A percentile compares a stretch with the other conserved stretches of the same genome.
Evolutionary conservation across 2,329 filamentous ascomycete species (phyloP).

Genomic region (Xylariomycetidae sp.): DNA sequence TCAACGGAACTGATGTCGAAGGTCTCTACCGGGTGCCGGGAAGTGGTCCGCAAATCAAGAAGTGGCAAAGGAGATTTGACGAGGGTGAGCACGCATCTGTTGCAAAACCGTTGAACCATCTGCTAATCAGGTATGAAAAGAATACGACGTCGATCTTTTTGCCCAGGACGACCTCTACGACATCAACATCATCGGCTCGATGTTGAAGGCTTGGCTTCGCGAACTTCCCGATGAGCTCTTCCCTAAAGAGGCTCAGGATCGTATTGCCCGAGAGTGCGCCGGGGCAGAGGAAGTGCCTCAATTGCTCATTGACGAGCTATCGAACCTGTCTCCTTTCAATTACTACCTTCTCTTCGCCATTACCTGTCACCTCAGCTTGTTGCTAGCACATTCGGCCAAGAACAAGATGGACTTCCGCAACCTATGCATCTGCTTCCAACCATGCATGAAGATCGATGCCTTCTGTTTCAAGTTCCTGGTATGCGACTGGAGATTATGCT

Average conservation of each 20-base stretch:
- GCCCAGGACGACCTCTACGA: conserved; percentile 85
- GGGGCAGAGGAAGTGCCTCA: conserved; percentile 78
- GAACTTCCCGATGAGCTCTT: conserved; percentile 94
- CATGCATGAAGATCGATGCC: conserved; percentile 91
- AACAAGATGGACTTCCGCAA: conserved; percentile 99
- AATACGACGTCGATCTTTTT: conserved; percentile 86
- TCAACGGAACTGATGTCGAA: conserved; percentile 89
- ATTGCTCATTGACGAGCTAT: conserved; percentile 83
- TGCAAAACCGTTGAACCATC: too few relatives aligned
- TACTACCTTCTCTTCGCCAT: conserved; percentile 98
- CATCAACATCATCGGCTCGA: conserved; percentile 92
- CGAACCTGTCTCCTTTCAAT: conserved; percentile 91
- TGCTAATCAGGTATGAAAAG: too few relatives aligned
- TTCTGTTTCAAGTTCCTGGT: conserved; percentile 96
- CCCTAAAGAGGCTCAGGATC: conserved; percentile 76
- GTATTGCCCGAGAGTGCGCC: conserved; percentile 73
- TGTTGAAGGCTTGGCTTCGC: conserved; percentile 94
- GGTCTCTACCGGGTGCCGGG: conserved; percentile 90
- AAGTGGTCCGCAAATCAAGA: conserved; percentile 84
- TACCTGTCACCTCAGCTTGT: conserved; percentile 87
- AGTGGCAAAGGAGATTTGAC: conserved; percentile 90
- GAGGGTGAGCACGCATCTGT: too few relatives aligned
- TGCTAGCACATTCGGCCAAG: conserved; percentile 86
- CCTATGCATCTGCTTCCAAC: conserved; percentile 93
- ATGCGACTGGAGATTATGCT: conserved; percentile 92